A percentile compares a stretch with the other conserved stretches of the same genome.
phyloP scores from a whole-genome alignment of 2,329 filamentous ascomycete genomes.

The Aspergillus amoenus region DNA sequence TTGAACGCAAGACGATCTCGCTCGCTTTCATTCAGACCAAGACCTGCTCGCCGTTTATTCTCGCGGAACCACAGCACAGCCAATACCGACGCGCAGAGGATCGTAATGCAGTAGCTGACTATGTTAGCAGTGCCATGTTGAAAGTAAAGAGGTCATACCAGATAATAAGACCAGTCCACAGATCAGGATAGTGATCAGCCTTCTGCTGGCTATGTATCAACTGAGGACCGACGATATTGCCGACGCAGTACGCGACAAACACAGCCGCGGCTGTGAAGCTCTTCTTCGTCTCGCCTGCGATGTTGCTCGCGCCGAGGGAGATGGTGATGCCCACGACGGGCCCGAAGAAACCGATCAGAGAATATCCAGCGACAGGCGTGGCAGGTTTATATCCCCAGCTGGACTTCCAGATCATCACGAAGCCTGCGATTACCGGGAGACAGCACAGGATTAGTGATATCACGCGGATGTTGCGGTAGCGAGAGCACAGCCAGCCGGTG shows the following conservation, averaged over 20 bases:
- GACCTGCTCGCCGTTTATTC: constrained; percentile 53
- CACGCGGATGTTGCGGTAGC: constrained; percentile 63
- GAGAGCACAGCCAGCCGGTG: constrained; percentile 63
- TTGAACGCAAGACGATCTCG: constrained; percentile 65
- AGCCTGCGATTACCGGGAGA: constrained; percentile 72
- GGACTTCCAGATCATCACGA: constrained; percentile 71
- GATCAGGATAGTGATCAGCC: constrained; percentile 64
- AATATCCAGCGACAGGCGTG: constrained; percentile 68
- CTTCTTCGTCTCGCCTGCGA: constrained; percentile 76
- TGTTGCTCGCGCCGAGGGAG: constrained; percentile 62
- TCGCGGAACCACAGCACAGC: constrained; percentile 61
- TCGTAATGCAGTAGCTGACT: constrained; percentile 62
- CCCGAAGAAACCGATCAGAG: constrained; percentile 71
- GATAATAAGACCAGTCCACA: constrained; percentile 69
- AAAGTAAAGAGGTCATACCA: constrained; percentile 28
- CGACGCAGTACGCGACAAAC: constrained; percentile 73
- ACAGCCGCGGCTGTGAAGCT: constrained; percentile 72
- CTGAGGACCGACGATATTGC: constrained; percentile 75
- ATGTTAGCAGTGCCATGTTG: background rate
- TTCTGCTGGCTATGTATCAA: constrained; percentile 68
- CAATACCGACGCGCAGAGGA: constrained; percentile 55
- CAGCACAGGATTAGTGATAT: constrained; percentile 65
- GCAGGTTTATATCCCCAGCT: constrained; percentile 63
- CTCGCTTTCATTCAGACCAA: constrained; percentile 59
- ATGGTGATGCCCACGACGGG: constrained; percentile 66